Evolutionary conservation across 2,329 filamentous ascomycete species (phyloP), one percentile per base, ranked within the genome.

Genomic region (Exophiala oligosperma): DNA sequence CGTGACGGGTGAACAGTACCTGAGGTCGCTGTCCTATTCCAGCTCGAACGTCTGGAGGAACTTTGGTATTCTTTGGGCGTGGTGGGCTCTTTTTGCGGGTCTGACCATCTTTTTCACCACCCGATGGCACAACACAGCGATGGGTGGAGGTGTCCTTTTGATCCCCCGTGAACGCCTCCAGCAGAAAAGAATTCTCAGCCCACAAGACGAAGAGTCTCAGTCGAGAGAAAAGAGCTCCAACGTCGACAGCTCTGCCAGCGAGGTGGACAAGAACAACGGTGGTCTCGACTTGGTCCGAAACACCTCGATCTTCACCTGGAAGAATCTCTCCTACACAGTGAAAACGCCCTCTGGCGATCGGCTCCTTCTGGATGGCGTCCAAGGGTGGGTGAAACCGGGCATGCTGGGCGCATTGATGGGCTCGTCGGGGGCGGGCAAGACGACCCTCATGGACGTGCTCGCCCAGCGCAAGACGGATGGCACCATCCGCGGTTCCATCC

Each of bases 321-420:
- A 87, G 68, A 81, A 90, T 57, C 80, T 92, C 17, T 81, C 76
- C 1, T 91, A 91, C 67, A 88, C 84, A 0, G 88, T 92, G 58
- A 81, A 84, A 63, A 85, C 82, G 0, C 78, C 81, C 0, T 71
- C 73, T 0, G 83, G 83, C 2, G 72, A 75, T 51, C 80, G 81
- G 9, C 75, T 83, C 64, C 76, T 90, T 1, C 75, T 90, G 26
- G 85, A 89, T 66, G 79, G 86, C 11, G 83, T 92, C 47, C 85
- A 81, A 58, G 90, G 90, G 0, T 92, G 90, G 69, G 89, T 86
- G 1, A 91, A 91, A 67, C 90, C 90, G 0, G 90, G 90, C 6
- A 79, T 88, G 60, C 83, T 94, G 76, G 84, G 90, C 21, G 90
- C 90, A 0, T 77, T 94, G 1, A 89, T 93, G 79, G 90, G 91